phyloP scores from a whole-genome alignment of 768 basidiomycete genomes.

The Coprinellus micaceus region DNA sequence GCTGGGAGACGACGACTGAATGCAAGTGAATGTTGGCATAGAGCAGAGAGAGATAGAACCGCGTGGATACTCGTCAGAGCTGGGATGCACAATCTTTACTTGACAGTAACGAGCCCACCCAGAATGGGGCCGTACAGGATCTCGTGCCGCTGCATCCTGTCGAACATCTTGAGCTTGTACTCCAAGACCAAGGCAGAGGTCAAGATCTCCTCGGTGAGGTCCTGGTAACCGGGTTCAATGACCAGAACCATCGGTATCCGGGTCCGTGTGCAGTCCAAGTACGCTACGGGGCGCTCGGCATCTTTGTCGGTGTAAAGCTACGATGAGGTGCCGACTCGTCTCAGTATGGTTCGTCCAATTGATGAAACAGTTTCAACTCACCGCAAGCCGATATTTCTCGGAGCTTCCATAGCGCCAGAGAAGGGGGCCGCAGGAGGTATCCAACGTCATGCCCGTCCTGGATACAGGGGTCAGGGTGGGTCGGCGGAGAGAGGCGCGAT shows the following conservation, averaged over 20 bases:
- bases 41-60: too few species aligned
- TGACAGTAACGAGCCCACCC: neutral
- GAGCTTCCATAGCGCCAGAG: slow-evolving; percentile 6
- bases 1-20: too few species aligned
- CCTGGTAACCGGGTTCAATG: slow-evolving; percentile 9
- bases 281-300: slow-evolving; percentile 5
- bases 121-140: slow-evolving; percentile 10
- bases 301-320: slow-evolving; percentile 12
- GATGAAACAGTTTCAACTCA: slow-evolving; percentile 4
- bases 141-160: slow-evolving; percentile 8
- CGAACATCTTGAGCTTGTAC: slow-evolving; percentile 13
- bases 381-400: slow-evolving; percentile 5
- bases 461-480: neutral
- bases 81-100: neutral
- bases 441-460: slow-evolving; percentile 7
- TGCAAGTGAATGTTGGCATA: too few species aligned
- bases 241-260: slow-evolving; percentile 2
- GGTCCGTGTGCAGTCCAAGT: slow-evolving; percentile 1
- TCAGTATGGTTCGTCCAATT: neutral
- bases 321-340: neutral
- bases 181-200: slow-evolving; percentile 8
- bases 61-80: too few species aligned
- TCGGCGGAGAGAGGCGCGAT: neutral
- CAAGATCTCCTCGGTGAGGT: slow-evolving; percentile 8
- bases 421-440: slow-evolving; percentile 5